A percentile compares a stretch with the other conserved stretches of the same genome.
phyloP scores from a whole-genome alignment of 495 filamentous ascomycete species.

The Friedmanniomyces simplex region DNA sequence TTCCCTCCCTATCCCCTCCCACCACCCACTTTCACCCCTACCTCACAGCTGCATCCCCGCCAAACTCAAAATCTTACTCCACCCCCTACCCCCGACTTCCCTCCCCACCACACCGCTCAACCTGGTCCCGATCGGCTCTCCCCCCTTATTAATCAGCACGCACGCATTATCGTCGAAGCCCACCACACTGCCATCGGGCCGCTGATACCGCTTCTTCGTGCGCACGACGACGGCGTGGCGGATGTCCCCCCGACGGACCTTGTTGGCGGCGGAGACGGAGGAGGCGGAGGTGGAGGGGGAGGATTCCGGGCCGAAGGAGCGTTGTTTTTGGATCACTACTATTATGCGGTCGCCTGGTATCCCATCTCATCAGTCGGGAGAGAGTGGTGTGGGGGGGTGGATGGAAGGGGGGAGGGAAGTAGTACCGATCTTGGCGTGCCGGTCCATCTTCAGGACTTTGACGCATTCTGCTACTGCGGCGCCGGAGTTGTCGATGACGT shows the following conservation, averaged over 20 bases:
- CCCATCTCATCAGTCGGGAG: conserved; percentile 1
- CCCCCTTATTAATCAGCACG: conserved; percentile 92
- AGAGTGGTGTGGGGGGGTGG: not conserved
- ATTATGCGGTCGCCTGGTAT: conserved; percentile 84
- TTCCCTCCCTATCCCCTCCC: too few relatives aligned
- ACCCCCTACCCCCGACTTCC: conserved; percentile 78
- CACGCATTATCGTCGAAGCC: conserved; percentile 97
- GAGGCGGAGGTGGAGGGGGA: too few relatives aligned
- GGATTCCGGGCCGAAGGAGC: conserved; percentile 60
- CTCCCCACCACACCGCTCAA: conserved; percentile 81
- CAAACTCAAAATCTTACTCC: conserved; percentile 96
- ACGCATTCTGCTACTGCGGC: conserved; percentile 96
- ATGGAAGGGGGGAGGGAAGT: not conserved
- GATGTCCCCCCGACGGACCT: conserved; percentile 93
- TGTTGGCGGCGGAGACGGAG: conserved; percentile 59
- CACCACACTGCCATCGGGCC: conserved; percentile 78
- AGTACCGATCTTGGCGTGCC: conserved; percentile 81
- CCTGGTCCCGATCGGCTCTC: conserved; percentile 87
- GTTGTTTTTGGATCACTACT: conserved; percentile 93
- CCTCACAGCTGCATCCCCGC: conserved; percentile 79
- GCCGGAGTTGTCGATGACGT: conserved; percentile 99
- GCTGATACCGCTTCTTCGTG: conserved; percentile 72
- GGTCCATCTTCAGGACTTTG: conserved; percentile 82
- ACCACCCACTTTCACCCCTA: not conserved
- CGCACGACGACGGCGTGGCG: conserved; percentile 93